Evolutionary conservation across 129 eudicot genomes (phyloP), one percentile per base, ranked within the genome.

Genomic region (Flaveria robusta): DNA sequence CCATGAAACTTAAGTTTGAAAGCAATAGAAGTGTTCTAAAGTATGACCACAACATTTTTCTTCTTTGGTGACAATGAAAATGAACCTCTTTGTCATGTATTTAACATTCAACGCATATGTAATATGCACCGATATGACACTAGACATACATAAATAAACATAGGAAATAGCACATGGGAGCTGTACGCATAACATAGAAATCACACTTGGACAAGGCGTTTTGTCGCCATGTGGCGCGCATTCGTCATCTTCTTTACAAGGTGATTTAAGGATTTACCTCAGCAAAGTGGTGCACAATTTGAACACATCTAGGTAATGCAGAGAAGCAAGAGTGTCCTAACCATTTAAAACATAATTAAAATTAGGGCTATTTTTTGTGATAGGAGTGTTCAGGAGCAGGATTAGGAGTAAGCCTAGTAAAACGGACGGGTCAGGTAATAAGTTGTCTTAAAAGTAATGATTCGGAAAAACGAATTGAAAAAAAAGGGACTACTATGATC

Each of bases 161-260:
- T 72, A 12, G 52, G 19, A 7, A 78, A 66, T 46, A 64, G 56
- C 79, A 73, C 62, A 54, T n/a, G 75, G 63, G 71, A 74, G 66
- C 41, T 24, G 63, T 15, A 56, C 13, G 19, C 16, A 58, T 69
- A 15, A 4, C 64, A 29, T 72, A 34, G 39, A 34, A 34, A 34
- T 34, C 39, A 34, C 74, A 80, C 79, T 10, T 80, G 75, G 80
- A 67, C 47, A 74, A 13, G 8, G 55, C 0, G 70, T 65, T 67
- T 69, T 46, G 60, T 20, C 20, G 80, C 77, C 83, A 83, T 46
- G 67, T 83, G 68, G 80, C 72, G 34, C 51, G 22, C 24, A 14
- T 64, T 63, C 73, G 55, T 76, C 82, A 71, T 76, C 59, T 60
- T 81, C 56, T 52, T 55, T 74, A 34, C 16, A 41, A 34, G 71